A percentile compares a stretch with the other conserved stretches of the same genome.
These are phyloP conservation scores for Adiantum capillusveneris DNA, from an alignment of 75 land plant genomes.

Conservation along the genomic window DNA sequence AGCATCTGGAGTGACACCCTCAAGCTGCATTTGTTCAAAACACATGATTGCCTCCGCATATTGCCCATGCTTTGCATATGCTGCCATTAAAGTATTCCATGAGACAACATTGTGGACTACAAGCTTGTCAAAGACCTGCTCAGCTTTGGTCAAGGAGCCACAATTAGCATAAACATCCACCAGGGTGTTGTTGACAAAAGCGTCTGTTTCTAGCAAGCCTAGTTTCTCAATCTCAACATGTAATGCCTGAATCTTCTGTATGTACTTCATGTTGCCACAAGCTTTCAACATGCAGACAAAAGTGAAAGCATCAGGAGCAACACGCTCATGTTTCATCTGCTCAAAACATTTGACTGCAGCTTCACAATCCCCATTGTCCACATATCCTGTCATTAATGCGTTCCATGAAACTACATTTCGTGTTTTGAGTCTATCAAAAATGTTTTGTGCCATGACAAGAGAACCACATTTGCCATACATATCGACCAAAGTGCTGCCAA, in stretches of 20 bases:
- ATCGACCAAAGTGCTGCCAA: slow-evolving; percentile 51
- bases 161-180: slow-evolving; percentile 1
- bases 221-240: not conserved
- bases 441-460: slow-evolving; percentile 28
- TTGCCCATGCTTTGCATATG: slow-evolving; percentile 6
- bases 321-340: slow-evolving; percentile 28
- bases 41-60: not conserved
- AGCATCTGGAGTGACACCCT: not conserved
- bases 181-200: not conserved
- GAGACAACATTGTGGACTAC: slow-evolving; percentile 4
- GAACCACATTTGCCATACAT: slow-evolving; percentile 59
- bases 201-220: not conserved
- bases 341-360: slow-evolving; percentile 40
- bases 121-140: not conserved
- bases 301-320: slow-evolving; percentile 35
- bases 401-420: slow-evolving; percentile 54
- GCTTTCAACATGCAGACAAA: slow-evolving; percentile 48
- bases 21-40: slow-evolving; percentile 3
- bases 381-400: slow-evolving; percentile 59
- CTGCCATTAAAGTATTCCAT: slow-evolving; percentile 23
- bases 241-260: not conserved
- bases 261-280: slow-evolving; percentile 12
- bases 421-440: slow-evolving; percentile 40
- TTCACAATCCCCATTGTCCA: slow-evolving; percentile 39
- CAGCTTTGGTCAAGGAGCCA: not conserved